Evolutionary conservation across 2,329 filamentous ascomycete genomes (phyloP).

Genomic region (Aureobasidium namibiae): DNA sequence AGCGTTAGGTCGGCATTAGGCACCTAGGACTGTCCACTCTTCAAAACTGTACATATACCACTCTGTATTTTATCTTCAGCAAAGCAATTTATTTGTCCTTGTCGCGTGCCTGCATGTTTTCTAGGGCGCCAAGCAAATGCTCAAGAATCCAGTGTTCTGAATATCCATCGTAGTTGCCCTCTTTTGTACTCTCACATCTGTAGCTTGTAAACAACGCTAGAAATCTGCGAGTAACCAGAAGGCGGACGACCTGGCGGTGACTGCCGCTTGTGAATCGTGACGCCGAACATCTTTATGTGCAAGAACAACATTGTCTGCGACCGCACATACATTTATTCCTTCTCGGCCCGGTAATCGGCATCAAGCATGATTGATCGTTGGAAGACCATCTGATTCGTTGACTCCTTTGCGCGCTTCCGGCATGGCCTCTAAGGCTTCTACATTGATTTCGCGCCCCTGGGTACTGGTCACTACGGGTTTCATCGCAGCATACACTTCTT

Average conservation of each 20-base stretch:
- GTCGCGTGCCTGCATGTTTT: not conserved
- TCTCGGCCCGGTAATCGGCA: not conserved
- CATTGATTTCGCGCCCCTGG: conserved; percentile 33
- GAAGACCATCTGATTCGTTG: not conserved
- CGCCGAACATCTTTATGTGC: not conserved
- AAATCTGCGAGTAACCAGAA: too few relatives aligned
- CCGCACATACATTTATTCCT: not conserved
- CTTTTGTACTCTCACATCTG: too few relatives aligned
- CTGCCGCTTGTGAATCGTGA: not conserved
- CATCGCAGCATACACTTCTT: conserved; percentile 50
- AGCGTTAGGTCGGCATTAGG: not conserved
- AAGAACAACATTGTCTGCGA: not conserved
- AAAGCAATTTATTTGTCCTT: not conserved
- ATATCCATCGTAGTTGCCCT: not conserved
- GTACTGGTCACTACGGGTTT: conserved; percentile 49
- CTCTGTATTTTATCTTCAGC: not conserved
- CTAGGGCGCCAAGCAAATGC: not conserved
- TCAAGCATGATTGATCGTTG: conserved; percentile 10
- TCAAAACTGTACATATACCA: conserved; percentile 6
- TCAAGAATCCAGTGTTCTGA: too few relatives aligned
- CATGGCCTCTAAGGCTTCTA: conserved; percentile 6
- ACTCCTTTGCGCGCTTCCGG: not conserved
- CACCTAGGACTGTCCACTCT: not conserved
- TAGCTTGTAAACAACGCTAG: too few relatives aligned
- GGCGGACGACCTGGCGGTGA: not conserved